Evolutionary conservation across 768 basidiomycete genomes (phyloP).

Genomic region (Antrodiella citrinella): DNA sequence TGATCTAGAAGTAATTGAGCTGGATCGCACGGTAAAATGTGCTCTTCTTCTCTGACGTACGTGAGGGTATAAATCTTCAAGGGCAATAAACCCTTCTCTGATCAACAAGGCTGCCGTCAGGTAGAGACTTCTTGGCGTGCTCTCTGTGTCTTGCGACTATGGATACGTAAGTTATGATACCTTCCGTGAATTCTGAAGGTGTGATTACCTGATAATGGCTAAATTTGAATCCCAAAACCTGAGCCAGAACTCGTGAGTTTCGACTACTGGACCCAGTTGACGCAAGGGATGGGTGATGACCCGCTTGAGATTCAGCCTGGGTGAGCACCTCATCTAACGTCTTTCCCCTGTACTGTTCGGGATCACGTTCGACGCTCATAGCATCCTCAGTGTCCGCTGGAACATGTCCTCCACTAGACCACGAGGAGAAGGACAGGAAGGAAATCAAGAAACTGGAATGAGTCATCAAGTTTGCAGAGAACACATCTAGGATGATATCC

Average conservation of each 20-base stretch:
- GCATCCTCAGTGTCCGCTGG: slow-evolving; percentile 12
- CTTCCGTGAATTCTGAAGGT: slow-evolving; percentile 4
- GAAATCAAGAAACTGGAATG: slow-evolving; percentile 89
- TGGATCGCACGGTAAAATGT: slow-evolving; percentile 1
- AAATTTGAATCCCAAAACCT: slow-evolving; percentile 98
- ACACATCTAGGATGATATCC: slow-evolving; percentile 88
- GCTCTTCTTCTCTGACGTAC: no score
- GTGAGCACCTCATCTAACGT: slow-evolving; percentile 58
- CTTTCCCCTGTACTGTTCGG: slow-evolving; percentile 46
- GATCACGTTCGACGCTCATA: slow-evolving; percentile 32
- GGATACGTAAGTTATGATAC: no score
- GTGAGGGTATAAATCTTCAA: slow-evolving; percentile 91
- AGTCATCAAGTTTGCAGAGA: slow-evolving; percentile 71
- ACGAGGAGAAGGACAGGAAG: slow-evolving; percentile 80
- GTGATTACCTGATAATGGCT: slow-evolving; percentile 83
- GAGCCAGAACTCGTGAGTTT: slow-evolving; percentile 51
- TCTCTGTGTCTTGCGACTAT: slow-evolving; percentile 50
- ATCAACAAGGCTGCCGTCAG: slow-evolving; percentile 82
- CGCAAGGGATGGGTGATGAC: not conserved
- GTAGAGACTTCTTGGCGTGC: slow-evolving; percentile 64
- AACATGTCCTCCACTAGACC: slow-evolving; percentile 42
- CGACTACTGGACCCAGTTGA: slow-evolving; percentile 11
- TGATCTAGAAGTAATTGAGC: not conserved
- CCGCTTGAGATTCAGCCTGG: slow-evolving; percentile 36
- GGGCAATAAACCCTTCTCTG: slow-evolving; percentile 77